phyloP scores from a whole-genome alignment of 1,284 basidiomycete genomes.

The Cutaneotrichosporon cavernicola region DNA sequence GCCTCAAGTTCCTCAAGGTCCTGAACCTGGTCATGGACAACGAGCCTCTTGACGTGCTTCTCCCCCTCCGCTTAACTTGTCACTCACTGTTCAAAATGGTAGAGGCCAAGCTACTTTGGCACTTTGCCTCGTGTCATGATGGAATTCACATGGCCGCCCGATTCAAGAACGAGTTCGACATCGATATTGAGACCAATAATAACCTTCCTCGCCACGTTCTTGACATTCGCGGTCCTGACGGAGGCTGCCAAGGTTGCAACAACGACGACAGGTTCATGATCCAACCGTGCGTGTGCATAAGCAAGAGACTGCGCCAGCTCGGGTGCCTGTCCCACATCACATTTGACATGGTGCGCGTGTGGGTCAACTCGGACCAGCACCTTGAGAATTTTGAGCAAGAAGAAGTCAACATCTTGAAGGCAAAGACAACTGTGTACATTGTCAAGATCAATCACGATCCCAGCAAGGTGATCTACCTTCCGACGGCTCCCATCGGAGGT shows the following conservation, averaged over 20 bases:
- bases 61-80: background rate
- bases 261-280: background rate
- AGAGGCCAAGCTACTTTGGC: background rate
- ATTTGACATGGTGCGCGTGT: background rate
- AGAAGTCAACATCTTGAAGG: background rate
- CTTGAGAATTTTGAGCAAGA: background rate
- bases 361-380: background rate
- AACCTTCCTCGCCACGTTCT: background rate
- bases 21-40: background rate
- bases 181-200: background rate
- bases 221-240: background rate
- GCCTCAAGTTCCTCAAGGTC: background rate
- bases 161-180: too few relatives aligned
- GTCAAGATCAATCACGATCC: background rate
- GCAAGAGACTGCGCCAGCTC: background rate
- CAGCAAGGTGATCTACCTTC: background rate
- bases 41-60: background rate
- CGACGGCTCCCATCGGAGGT: background rate
- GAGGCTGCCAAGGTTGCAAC: background rate
- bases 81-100: background rate
- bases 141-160: too few relatives aligned
- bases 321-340: background rate
- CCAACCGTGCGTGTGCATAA: background rate
- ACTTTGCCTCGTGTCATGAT: background rate
- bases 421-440: background rate